These are phyloP conservation scores for Colletotrichum noveboracense DNA, from an alignment of 2,329 filamentous ascomycete genomes.

Conservation along the genomic window DNA sequence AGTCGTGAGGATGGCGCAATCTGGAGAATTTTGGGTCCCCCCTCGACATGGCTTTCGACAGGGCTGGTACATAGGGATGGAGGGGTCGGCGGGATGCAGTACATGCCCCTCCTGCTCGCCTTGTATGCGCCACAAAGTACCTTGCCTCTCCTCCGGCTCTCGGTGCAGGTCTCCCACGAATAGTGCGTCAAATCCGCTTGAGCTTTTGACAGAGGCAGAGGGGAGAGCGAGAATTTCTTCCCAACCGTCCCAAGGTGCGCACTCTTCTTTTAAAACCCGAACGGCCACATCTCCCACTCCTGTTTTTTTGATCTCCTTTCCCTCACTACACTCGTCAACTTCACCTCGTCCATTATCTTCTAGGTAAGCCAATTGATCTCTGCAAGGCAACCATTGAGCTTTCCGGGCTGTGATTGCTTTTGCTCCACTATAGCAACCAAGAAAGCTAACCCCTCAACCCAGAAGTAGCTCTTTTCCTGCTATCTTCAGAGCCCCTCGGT, in stretches of 20 bases:
- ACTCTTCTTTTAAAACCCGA: conserved; percentile 23
- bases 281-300: conserved; percentile 9
- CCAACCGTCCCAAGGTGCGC: conserved; percentile 13
- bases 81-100: conserved; percentile 7
- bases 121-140: background rate
- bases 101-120: background rate
- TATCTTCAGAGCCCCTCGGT: conserved; percentile 31
- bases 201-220: conserved; percentile 5
- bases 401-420: background rate
- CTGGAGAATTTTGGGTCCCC: conserved; percentile 21
- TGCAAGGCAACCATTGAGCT: background rate
- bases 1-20: conserved; percentile 20
- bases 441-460: background rate
- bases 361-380: background rate
- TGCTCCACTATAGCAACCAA: background rate
- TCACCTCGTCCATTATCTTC: background rate
- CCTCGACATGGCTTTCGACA: background rate
- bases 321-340: background rate
- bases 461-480: conserved; percentile 14
- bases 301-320: conserved; percentile 3
- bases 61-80: conserved; percentile 16
- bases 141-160: conserved; percentile 2
- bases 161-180: conserved; percentile 13
- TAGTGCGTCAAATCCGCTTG: conserved; percentile 19
- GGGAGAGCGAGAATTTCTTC: conserved; percentile 10